A percentile compares a stretch with the other conserved stretches of the same genome.
Conservation (phyloP, 768 basidiomycete genomes). For the Collybia sordida region DNA sequence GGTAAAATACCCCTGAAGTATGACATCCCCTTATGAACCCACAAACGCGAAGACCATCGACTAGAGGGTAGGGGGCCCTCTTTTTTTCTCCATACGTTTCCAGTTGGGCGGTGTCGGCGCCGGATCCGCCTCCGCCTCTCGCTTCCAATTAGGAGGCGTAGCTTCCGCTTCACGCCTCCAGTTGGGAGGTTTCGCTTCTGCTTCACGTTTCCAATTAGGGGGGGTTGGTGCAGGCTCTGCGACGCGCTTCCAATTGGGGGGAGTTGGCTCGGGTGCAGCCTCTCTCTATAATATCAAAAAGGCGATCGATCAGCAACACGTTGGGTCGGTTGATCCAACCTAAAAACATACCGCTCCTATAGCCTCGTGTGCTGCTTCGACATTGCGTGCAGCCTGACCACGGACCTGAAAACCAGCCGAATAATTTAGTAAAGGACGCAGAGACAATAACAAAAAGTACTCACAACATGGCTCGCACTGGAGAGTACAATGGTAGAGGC, state of each 20-base stretch:
- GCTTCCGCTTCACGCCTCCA: constrained; percentile 12
- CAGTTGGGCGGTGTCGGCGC: background rate
- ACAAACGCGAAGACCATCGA: too few species aligned
- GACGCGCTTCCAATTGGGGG: constrained; percentile 19
- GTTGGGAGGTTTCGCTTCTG: constrained; percentile 1
- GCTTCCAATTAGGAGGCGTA: constrained; percentile 13
- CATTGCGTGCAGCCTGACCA: constrained; percentile 14
- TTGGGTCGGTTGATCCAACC: background rate
- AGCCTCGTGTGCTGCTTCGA: constrained; percentile 9
- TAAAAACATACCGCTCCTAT: constrained; percentile 14
- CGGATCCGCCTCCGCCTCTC: constrained; percentile 3
- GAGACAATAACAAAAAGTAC: constrained; percentile 7
- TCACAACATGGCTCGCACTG: constrained; percentile 24
- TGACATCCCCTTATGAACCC: background rate
- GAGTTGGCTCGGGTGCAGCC: background rate
- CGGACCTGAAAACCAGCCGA: background rate
- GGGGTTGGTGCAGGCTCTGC: constrained; percentile 7
- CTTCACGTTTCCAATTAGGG: constrained; percentile 2
- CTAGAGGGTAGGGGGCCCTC: background rate
- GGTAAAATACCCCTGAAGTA: too few species aligned
- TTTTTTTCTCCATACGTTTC: background rate
- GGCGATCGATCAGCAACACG: too few species aligned
- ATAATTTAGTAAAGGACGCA: background rate
- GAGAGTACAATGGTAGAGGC: constrained; percentile 22
- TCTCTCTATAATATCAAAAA: background rate